Evolutionary conservation across 73 alveolate species (phyloP), one percentile per base, ranked within the genome.

Genomic region (Blepharisma stoltei): DNA sequence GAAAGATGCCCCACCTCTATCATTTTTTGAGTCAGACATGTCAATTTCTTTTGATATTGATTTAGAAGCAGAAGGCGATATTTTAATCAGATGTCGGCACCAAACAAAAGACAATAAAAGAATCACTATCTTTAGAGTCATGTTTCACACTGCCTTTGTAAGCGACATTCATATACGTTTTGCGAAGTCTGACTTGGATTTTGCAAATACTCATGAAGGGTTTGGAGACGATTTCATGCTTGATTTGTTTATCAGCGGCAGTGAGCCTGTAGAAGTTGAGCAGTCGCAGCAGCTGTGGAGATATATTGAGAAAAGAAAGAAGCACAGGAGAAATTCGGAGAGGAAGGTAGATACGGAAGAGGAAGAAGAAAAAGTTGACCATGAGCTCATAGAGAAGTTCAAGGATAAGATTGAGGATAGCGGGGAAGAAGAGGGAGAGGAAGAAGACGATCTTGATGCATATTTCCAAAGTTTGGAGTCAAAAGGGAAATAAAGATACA

Each of bases 391-490:
- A 14, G 73, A 60, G 4, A 14, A 60, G 45, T 60, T 14, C 23
- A 60, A 60, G 23, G 46, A 14, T 18, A n/a, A 60, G 38, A 60
- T 60, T 0, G 73, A 60, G 47, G 73, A 14, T 60, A 60, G 73
- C 46, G 37, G 18, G 3, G 45, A 25, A 18, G 45, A 25, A 14
- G 73, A 60, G 5, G 27, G n/a, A 14, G 73, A 25, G 73, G 37
- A 14, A 18, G 73, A 60, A 14, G 73, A 60, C 18, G 73, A 60
- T 60, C 46, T 60, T n/a, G 73, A 60, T 60, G 73, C 14, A 8
- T 60, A 60, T 60, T 60, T 60, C 46, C 37, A 60, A 38, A 60
- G 23, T 14, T 60, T 60, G 45, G 73, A 60, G 23, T n/a, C 73
- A 4, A 32, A 32, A 32, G 41, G 41, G 41, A 32, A 32, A 32